A percentile compares a stretch with the other conserved stretches of the same genome.
Conservation (phyloP, 2,329 filamentous ascomycete species). For the Nannizzia gypsea region DNA sequence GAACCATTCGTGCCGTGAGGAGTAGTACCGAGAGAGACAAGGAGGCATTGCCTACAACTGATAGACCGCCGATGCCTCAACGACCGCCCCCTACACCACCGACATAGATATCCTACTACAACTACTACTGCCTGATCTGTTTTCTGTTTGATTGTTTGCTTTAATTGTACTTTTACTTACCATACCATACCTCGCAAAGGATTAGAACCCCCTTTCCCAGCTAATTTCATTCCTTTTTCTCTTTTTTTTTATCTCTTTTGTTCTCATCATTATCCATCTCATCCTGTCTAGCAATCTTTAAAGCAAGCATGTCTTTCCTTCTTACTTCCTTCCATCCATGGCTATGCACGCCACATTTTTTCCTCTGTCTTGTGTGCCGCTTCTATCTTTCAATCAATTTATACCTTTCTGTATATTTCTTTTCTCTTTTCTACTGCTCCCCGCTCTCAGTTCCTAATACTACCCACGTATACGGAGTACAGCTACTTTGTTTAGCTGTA, state of each 20-base stretch:
- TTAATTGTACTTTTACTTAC: slow-evolving; percentile 3
- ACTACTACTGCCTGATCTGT: too few species aligned
- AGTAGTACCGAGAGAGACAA: background rate
- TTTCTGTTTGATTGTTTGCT: background rate
- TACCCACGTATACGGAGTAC: too few species aligned
- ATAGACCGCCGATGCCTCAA: slow-evolving; percentile 4
- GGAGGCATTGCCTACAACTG: slow-evolving; percentile 6
- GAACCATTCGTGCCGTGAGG: background rate
- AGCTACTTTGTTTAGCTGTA: too few species aligned
- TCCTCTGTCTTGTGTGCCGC: background rate
- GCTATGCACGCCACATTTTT: background rate
- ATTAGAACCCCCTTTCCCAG: background rate
- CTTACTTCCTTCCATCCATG: background rate
- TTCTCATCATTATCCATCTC: background rate
- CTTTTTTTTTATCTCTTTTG: background rate
- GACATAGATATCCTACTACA: background rate
- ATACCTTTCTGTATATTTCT: slow-evolving; percentile 1
- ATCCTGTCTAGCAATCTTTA: background rate
- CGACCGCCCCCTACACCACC: background rate
- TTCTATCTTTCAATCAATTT: background rate
- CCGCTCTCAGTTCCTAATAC: too few species aligned
- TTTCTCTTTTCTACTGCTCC: background rate
- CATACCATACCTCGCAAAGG: slow-evolving; percentile 1
- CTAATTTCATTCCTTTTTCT: background rate
- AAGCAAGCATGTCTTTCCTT: slow-evolving; percentile 3